Base-by-base conservation (phyloP, 2,329 filamentous ascomycete species). In the Chalara sp. region DNA sequence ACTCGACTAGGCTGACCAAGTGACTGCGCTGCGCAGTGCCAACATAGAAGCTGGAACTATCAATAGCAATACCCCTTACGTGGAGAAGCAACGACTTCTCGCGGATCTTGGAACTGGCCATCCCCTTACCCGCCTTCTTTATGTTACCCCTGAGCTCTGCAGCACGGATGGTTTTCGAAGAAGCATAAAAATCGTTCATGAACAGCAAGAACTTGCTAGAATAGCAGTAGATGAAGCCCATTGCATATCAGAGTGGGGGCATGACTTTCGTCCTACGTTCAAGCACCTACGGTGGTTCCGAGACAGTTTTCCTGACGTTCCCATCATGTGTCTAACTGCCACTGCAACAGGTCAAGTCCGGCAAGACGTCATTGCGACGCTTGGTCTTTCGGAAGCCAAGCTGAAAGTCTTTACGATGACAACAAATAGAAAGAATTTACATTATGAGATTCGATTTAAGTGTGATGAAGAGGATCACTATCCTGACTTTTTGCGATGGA, bases 241-340 rank as follows among this genome's bases (percentile, higher is more conserved):
- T 67, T 97, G 92, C 67, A 95, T 97, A 59, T 95, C 89, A 29
- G 91, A 96, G 82, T 96, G 92, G 92, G 92, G 92, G 1, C 91
- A 97, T 66, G 92, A 97, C 67, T 97, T 97, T 65, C 86, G 92
- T n/a, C 87, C 85, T 35, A 87, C 90, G 51, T 97, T 96, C 69
- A 90, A 93, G 64, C 80, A 86, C 21, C 76, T 97, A 6, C 84
- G 81, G 2, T 96, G 89, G 83, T 93, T 97, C 72, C 85, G 87
- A 59, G 76, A 81, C 46, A 83, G 83, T 5, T 90, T 93, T 57
- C 88, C 90, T 0, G 79, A 87, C 50, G 88, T 96, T 0, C 91
- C 92, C 5, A 86, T 97, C 55, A 96, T 93, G 68, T 95, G 90
- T 56, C 79, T 96, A 11, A 97, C 92, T 0, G 92, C 92, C 0